These are phyloP conservation scores for Annulohypoxylon bovei DNA, from an alignment of 495 filamentous ascomycete species.

Conservation along the genomic window DNA sequence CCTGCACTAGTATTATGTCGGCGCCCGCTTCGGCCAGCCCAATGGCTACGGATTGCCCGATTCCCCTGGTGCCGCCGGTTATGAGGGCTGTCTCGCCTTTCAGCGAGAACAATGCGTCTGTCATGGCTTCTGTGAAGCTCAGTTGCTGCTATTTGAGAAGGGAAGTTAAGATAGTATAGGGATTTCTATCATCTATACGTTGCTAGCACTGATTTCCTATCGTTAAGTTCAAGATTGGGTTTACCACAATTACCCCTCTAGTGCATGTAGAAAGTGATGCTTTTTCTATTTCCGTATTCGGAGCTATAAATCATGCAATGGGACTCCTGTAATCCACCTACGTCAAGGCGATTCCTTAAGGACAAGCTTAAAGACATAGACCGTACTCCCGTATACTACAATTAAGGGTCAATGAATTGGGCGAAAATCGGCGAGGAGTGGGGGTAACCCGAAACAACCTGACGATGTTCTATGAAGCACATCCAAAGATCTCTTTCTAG, in stretches of 20 bases:
- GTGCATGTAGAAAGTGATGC: background rate
- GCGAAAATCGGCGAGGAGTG: conserved; percentile 39
- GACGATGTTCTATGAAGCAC: background rate
- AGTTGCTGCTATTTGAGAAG: background rate
- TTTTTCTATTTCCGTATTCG: conserved; percentile 28
- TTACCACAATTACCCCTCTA: conserved; percentile 7
- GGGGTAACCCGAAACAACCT: conserved; percentile 8
- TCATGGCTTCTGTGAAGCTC: conserved; percentile 7
- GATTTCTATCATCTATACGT: background rate
- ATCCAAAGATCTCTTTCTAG: background rate
- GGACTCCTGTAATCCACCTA: background rate
- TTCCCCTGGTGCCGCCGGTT: conserved; percentile 88
- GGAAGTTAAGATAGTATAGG: background rate
- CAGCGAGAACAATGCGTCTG: conserved; percentile 61
- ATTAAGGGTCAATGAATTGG: conserved; percentile 5
- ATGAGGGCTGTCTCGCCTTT: conserved; percentile 80
- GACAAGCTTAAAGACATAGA: background rate
- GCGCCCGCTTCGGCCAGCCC: conserved; percentile 86
- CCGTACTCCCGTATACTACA: background rate
- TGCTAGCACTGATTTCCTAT: background rate
- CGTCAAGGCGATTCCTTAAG: background rate
- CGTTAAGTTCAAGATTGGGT: conserved; percentile 3
- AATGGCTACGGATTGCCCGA: conserved; percentile 84
- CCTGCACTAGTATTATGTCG: conserved; percentile 78
- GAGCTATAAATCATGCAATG: conserved; percentile 11